phyloP scores from a whole-genome alignment of 441 rosid species.

The Croton setiger region DNA sequence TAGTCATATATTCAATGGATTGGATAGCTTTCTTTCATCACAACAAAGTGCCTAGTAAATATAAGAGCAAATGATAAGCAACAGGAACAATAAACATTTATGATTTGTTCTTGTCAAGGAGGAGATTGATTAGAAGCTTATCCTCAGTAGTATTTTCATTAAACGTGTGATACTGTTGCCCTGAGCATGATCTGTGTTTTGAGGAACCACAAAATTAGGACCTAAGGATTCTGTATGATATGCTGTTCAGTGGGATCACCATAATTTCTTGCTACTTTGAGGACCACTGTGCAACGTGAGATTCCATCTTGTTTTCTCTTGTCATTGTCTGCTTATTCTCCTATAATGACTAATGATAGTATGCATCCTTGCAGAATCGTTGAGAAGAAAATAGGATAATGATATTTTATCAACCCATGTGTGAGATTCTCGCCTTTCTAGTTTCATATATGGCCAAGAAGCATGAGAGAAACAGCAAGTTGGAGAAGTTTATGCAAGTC shows the following conservation, averaged over 20 bases:
- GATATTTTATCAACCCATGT: conserved; percentile 14
- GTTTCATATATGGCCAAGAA: neutral
- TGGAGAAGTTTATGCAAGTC: neutral
- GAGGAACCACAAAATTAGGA: neutral
- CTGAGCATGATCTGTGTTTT: neutral
- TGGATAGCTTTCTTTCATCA: neutral
- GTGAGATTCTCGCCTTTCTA: conserved; percentile 1
- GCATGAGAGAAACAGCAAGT: neutral
- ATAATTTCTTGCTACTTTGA: neutral
- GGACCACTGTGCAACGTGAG: too few species aligned
- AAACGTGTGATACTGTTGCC: neutral
- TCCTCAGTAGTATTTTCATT: neutral
- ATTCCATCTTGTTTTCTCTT: neutral
- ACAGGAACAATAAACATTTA: neutral
- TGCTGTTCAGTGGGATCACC: neutral
- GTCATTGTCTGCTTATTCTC: neutral
- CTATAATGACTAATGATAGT: neutral
- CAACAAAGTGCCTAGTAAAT: neutral
- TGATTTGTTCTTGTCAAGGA: neutral
- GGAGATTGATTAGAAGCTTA: neutral
- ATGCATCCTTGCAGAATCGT: conserved; percentile 21
- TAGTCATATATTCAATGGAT: neutral
- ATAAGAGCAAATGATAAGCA: neutral
- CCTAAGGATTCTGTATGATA: neutral
- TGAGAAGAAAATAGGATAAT: conserved; percentile 25